Percentiles rank a stretch among this genome's conserved stretches.
These are phyloP conservation scores for Adansonia rubrostipa DNA, from an alignment of 441 rosid genomes.

Conservation along the genomic window DNA sequence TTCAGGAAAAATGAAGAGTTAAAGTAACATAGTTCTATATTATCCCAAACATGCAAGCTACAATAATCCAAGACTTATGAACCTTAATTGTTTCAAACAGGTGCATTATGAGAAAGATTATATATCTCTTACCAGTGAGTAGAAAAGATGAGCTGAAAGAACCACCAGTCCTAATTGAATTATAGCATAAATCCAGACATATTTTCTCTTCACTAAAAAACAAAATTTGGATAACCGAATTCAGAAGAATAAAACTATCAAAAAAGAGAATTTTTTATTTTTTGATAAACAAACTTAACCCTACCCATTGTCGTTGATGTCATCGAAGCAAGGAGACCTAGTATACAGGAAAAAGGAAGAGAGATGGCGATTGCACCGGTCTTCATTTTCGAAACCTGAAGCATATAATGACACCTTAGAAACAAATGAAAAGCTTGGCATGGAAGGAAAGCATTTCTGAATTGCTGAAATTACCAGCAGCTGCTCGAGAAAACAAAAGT, in stretches of 20 bases:
- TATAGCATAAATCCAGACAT: conserved; percentile 75
- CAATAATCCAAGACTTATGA: neutral
- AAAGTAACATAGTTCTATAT: too few species aligned
- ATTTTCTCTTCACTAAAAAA: conserved; percentile 58
- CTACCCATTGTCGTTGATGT: conserved; percentile 91
- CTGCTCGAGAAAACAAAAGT: conserved; percentile 78
- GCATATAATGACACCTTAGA: conserved; percentile 9
- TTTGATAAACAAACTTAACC: neutral
- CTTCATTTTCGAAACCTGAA: conserved; percentile 32
- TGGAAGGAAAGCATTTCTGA: conserved; percentile 24
- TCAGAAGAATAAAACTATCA: conserved; percentile 11
- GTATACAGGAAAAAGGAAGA: conserved; percentile 88
- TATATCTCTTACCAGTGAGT: conserved; percentile 56
- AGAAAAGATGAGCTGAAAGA: conserved; percentile 68
- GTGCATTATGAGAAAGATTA: neutral
- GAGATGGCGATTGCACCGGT: conserved; percentile 81
- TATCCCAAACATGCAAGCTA: too few species aligned
- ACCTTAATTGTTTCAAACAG: neutral
- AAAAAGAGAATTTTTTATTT: neutral
- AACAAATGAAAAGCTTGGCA: conserved; percentile 6
- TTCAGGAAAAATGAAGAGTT: too few species aligned
- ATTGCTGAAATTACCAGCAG: conserved; percentile 56
- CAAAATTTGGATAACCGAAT: conserved; percentile 16
- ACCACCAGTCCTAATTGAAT: conserved; percentile 73
- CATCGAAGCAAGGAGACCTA: conserved; percentile 93